Evolutionary conservation across 148 eudicot species (phyloP), one percentile per base, ranked within the genome.

Genomic region (Rhododendron ferrugineum): DNA sequence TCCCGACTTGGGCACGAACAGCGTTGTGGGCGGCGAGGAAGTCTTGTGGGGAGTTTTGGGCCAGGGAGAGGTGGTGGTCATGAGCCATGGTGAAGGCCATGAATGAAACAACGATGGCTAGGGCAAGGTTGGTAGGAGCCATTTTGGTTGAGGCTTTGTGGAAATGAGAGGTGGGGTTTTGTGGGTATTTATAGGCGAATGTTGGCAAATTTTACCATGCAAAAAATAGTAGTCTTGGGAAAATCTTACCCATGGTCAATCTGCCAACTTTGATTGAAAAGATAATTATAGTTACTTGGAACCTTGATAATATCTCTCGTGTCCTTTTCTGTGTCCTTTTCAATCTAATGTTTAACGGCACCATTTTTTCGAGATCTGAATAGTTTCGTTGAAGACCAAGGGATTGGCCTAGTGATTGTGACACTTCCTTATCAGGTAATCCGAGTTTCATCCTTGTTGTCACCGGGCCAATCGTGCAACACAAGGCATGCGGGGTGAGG

Each of bases 21-120:
- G 44, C 7, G 37, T 95, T 95, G 68, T 92, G 92, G 64, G 89
- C 88, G 0, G 81, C 82, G 0, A 93, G 80, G 77, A 62, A 85
- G 86, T 88, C 88, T 72, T 87, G 87, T 7, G 46, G 54, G 22
- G 85, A 37, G 86, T 83, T 87, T 52, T 83, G 88, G 66, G 88
- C 86, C 14, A 13, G 46, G 46, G 83, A 66, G 34, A 52, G 85
- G 22, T 18, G 56, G 66, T 28, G 84, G 22, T 18, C 47, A 46
- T 37, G 13, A 80, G 42, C 20, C 54, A 79, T 62, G 56, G 87
- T 70, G 58, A 90, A 36, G 36, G 54, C 81, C 72, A 81, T 20
- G 32, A 81, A 58, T 26, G 47, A 56, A 54, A 84, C 26, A 68
- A 86, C 20, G 15, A 73, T 56, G 13, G 58, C 4, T 11, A 86